Evolutionary conservation across 441 rosid species (phyloP), one percentile per base, ranked within the genome.

Genomic region (Brassica hybrid): DNA sequence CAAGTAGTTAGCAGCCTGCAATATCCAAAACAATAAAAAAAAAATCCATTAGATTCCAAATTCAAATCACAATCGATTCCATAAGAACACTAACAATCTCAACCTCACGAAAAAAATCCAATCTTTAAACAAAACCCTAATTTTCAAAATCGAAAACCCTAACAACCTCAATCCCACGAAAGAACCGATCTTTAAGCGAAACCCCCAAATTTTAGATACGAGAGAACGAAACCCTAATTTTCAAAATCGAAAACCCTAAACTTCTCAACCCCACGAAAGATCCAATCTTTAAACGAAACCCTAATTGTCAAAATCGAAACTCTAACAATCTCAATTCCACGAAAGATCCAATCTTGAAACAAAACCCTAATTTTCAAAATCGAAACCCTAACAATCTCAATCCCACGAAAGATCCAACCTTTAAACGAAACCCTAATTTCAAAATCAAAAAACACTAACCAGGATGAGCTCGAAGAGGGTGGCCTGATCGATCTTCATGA

Each of bases 391-490:
- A 72, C 36, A 8, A 59, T 25, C 25, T 54, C 50, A 18, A 69
- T 50, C 21, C 2, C 16, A 69, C 0, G 5, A 11, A 9, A 5
- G 1, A 19, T 25, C 59, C 48, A 66, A 18, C n/a, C 61, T 21
- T 18, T 9, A 6, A 65, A 61, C n/a, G 5, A 61, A 60, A 71
- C 77, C 81, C 79, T 67, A 80, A 73, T 38, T 43, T 19, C 41
- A 1, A 16, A 63, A 77, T 66, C 57, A 1, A 45, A 61, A 48
- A 19, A 68, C 21, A 57, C 61, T 66, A 11, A 73, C 58, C 19
- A 81, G 81, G 43, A 90, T 88, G 72, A 91, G 94, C 38, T 88
- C 96, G 56, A 86, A 91, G 75, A 94, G 89, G 2, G 93, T 89
- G 58, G 81, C 86, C 72, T 84, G 88, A 62, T 94, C 96, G 65